These are phyloP conservation scores for Abelmoschus esculentus DNA, from an alignment of 345 rosid genomes.

Conservation along the genomic window DNA sequence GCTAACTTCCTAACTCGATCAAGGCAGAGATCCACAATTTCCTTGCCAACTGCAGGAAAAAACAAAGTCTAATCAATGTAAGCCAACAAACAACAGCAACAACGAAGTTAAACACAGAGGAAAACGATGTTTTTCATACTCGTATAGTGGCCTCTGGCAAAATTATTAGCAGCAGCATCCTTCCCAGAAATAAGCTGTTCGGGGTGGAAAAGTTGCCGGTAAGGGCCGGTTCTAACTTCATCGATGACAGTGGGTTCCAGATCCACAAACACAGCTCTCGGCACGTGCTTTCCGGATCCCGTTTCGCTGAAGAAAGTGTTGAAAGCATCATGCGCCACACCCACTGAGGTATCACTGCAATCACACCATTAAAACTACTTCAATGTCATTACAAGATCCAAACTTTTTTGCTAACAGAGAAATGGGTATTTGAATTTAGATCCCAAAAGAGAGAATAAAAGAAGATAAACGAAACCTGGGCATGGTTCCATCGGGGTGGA, in stretches of 20 bases:
- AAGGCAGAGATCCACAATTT: neutral
- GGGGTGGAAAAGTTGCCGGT: neutral
- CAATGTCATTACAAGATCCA: neutral
- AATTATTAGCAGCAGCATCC: neutral
- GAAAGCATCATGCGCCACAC: neutral
- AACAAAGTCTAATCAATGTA: conserved; percentile 1
- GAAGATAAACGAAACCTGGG: conserved; percentile 3
- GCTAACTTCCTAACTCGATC: conserved; percentile 2
- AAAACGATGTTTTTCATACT: neutral
- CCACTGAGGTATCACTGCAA: neutral
- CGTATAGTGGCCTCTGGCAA: conserved; percentile 2
- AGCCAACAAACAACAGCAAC: neutral
- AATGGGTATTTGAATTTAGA: neutral
- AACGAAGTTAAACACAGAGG: neutral
- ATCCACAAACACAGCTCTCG: conserved; percentile 3
- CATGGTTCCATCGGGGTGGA: conserved; percentile 1
- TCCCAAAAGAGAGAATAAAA: neutral
- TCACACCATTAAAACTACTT: no score
- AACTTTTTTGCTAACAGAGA: neutral
- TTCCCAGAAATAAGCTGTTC: conserved; percentile 4
- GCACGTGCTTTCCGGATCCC: neutral
- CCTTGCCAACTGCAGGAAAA: conserved; percentile 36
- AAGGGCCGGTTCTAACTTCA: neutral
- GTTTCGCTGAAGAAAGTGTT: conserved; percentile 3
- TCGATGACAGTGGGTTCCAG: conserved; percentile 1